phyloP scores from a whole-genome alignment of 2,329 filamentous ascomycete species.

The Hysterium pulicare region DNA sequence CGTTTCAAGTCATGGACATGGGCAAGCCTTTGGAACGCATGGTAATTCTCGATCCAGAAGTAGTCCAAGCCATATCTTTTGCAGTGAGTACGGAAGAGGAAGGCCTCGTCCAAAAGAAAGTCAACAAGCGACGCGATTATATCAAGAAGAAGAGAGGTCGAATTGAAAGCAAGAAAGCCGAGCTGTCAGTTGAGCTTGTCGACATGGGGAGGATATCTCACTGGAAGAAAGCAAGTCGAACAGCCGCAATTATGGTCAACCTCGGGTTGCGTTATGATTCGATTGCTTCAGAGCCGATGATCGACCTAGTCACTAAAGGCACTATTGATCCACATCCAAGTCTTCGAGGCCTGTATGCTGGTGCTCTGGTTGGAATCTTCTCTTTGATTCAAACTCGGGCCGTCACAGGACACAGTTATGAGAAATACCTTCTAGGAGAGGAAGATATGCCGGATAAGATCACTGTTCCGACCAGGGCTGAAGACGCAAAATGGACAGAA shows the following conservation, averaged over 20 bases:
- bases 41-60: constrained; percentile 71
- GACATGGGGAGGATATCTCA: constrained; percentile 75
- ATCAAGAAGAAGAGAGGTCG: constrained; percentile 71
- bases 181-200: constrained; percentile 77
- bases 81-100: constrained; percentile 32
- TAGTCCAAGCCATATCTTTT: constrained; percentile 62
- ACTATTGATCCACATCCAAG: constrained; percentile 89
- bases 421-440: constrained; percentile 78
- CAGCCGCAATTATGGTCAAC: constrained; percentile 85
- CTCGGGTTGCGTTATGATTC: constrained; percentile 88
- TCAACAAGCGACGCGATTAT: constrained; percentile 66
- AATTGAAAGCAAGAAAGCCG: constrained; percentile 80
- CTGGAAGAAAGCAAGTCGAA: constrained; percentile 93
- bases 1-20: constrained; percentile 88
- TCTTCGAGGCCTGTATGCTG: constrained; percentile 75
- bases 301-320: constrained; percentile 77
- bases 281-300: constrained; percentile 75
- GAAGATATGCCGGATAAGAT: constrained; percentile 76
- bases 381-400: constrained; percentile 85
- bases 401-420: constrained; percentile 79
- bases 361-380: constrained; percentile 72
- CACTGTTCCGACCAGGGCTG: constrained; percentile 63
- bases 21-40: constrained; percentile 83
- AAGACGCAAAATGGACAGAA: constrained; percentile 74
- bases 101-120: constrained; percentile 58